Evolutionary conservation across 2,329 filamentous ascomycete species (phyloP), one percentile per base, ranked within the genome.

Genomic region (Fusarium zealandicum): DNA sequence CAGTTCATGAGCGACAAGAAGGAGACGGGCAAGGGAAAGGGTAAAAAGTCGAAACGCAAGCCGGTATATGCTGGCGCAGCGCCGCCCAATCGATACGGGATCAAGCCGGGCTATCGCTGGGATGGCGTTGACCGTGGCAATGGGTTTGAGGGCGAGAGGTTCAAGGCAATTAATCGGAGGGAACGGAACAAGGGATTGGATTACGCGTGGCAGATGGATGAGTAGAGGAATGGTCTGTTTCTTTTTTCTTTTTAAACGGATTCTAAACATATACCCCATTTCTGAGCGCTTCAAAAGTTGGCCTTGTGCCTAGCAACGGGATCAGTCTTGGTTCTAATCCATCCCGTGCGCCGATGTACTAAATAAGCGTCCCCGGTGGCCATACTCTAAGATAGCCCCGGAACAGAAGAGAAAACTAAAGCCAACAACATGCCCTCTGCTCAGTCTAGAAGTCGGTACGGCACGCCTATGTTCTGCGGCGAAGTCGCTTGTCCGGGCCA

Each of bases 151-250:
- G 89, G 85, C 58, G 89, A 97, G 70, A 90, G 93, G 77, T 98
- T 98, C 76, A 92, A 90, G 72, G 90, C 92, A 2, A 79, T 93
- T 63, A 97, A 97, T 72, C 80, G 86, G 64, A 84, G 84, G 64
- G 86, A 87, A 67, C 86, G 92, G 71, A 86, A 89, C 65, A 89
- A 90, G 73, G 88, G 88, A 27, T 74, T 98, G 69, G 87, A 93
- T 67, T 98, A 97, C 74, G 86, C 89, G 27, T 99, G 93, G 95
- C 91, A 97, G 79, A 95, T 96, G 89, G 95, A 97, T 76, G 90
- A 92, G 74, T 95, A 82, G 72, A 57, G 25, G 18, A 33, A 32
- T 6, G 40, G 18, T 33, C 50, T 54, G 12, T 36, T 56, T 18
- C 46, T 33, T 52, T 54, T 12, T 31, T 56, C 51, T 47, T 3